Base-by-base conservation (phyloP, 2,329 filamentous ascomycete genomes). In the Nigrospora osmanthi region DNA sequence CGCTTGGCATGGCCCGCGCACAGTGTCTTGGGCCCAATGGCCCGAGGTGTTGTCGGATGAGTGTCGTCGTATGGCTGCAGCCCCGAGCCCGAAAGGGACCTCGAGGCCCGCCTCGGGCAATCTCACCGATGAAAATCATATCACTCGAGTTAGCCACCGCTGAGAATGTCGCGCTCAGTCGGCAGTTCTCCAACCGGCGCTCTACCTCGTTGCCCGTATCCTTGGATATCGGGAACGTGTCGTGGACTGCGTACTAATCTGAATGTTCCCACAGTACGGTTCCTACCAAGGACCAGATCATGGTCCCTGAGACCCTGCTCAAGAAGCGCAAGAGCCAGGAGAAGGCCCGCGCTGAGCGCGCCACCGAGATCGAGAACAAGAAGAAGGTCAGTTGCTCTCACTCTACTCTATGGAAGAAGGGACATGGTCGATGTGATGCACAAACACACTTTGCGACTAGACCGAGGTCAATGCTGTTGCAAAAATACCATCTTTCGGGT, bases 251-350 rank as follows among this genome's bases (percentile, higher is more conserved):
- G 81, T 83, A 87, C 85, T 87, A 82, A 88, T 86, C 83, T 88
- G 70, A 81, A 70, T 47, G 44, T 52, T 50, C 60, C 56, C 68
- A 65, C 68, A 95, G 89, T 76, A 83, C 83, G 75, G 87, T 95
- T 67, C 89, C 93, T 60, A 95, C 89, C 72, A 76, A 90, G 73
- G 88, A 96, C 72, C 87, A 97, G 72, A 83, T 98, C 71, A 80
- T 97, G 71, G 89, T 97, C 69, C 93, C 93, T 61, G 93, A 98
- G 88, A 98, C 93, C 64, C 88, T 98, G 66, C 83, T 98, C 73
- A 98, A 98, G 87, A 98, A 98, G 89, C 88, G 93, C 80, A 98
- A 98, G 89, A 89, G 83, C 72, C 91, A 96, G 78, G 93, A 98
- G 84, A 95, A 96, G 84, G 89, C 90, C 70, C 87, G 90, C 71